A percentile compares a stretch with the other conserved stretches of the same genome.
Conservation (phyloP, 2,329 filamentous ascomycete species). For the Trichoderma atrobrunneum region DNA sequence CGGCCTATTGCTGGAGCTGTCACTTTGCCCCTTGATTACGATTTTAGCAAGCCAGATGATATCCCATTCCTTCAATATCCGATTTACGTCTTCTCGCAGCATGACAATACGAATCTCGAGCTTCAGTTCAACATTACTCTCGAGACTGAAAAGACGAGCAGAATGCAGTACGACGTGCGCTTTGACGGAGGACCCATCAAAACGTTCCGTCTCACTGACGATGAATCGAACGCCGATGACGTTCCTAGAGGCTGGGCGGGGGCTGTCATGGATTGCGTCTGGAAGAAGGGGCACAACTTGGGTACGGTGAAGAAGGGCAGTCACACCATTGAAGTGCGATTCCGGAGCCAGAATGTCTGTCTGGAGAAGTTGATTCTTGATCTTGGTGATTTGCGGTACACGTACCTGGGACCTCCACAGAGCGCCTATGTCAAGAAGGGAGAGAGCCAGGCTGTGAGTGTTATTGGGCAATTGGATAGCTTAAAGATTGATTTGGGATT, state of each 20-base stretch:
- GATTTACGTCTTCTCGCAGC: constrained; percentile 32
- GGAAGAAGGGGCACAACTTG: constrained; percentile 41
- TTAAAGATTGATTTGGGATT: constrained; percentile 19
- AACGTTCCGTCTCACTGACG: constrained; percentile 32
- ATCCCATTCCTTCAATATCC: constrained; percentile 30
- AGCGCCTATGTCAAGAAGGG: constrained; percentile 27
- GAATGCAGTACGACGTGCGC: constrained; percentile 49
- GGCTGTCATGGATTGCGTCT: constrained; percentile 49
- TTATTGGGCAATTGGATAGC: constrained; percentile 11
- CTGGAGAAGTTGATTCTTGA: constrained; percentile 39
- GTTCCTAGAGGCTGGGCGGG: constrained; percentile 47
- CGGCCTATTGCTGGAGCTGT: constrained; percentile 26
- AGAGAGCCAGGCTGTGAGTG: not conserved
- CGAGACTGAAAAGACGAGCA: constrained; percentile 49
- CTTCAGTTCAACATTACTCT: constrained; percentile 42
- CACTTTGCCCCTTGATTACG: constrained; percentile 21
- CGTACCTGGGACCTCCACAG: constrained; percentile 37
- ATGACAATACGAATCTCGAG: constrained; percentile 27
- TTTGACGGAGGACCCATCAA: constrained; percentile 41
- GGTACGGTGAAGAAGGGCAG: constrained; percentile 25
- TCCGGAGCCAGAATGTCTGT: constrained; percentile 35
- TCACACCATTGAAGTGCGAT: constrained; percentile 32
- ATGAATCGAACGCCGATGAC: constrained; percentile 31
- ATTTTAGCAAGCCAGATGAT: constrained; percentile 21
- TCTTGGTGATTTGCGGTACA: constrained; percentile 31